These are phyloP conservation scores for Yamadazyma paraphyllophila DNA, from an alignment of 805 yeast species.

Conservation along the genomic window DNA sequence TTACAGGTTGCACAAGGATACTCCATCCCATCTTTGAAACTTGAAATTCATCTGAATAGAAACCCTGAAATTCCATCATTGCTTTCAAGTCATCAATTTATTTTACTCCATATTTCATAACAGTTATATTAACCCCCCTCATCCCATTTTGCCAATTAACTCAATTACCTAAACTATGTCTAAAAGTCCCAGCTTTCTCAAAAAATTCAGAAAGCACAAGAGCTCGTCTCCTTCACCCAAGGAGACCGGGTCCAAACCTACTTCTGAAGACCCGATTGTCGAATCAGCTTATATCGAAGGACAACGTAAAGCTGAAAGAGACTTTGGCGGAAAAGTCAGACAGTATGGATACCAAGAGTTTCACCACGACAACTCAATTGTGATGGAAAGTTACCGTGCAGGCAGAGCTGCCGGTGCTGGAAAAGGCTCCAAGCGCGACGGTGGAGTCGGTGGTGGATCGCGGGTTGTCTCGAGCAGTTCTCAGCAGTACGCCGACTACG, in stretches of 20 bases:
- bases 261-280: constrained; percentile 4
- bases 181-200: constrained; percentile 8
- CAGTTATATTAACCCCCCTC: neutral
- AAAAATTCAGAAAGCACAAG: constrained; percentile 9
- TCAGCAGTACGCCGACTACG: constrained; percentile 2
- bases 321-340: constrained; percentile 13
- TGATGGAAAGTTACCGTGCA: constrained; percentile 1
- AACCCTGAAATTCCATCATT: constrained; percentile 11
- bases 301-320: constrained; percentile 17
- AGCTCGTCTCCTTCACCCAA: neutral
- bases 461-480: too few species aligned
- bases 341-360: constrained; percentile 4
- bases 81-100: constrained; percentile 8
- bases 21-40: neutral
- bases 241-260: neutral
- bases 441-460: too few species aligned
- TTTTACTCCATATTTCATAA: too few species aligned
- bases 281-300: constrained; percentile 23
- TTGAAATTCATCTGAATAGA: constrained; percentile 1
- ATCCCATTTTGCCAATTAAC: neutral
- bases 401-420: neutral
- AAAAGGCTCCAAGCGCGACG: too few species aligned
- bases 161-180: neutral
- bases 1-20: neutral
- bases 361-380: constrained; percentile 3